Evolutionary conservation across 306 rosid species (phyloP).

Genomic region (Begonia fuchsioides): DNA sequence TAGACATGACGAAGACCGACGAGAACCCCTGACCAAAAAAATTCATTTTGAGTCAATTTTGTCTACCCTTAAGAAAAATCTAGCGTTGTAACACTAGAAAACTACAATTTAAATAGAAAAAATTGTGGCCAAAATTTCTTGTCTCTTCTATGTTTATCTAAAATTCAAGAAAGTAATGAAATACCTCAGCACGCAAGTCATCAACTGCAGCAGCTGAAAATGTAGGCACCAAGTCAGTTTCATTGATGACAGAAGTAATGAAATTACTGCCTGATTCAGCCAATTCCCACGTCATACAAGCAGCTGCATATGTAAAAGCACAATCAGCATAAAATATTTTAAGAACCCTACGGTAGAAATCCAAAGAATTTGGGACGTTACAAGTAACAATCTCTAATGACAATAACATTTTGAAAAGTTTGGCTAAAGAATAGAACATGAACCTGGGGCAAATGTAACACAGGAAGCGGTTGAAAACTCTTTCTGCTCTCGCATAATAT

Average conservation of each 20-base stretch:
- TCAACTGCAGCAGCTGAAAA: constrained; percentile 95
- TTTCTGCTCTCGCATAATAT: constrained; percentile 74
- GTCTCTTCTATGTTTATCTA: too few relatives aligned
- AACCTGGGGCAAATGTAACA: constrained; percentile 94
- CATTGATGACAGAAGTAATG: constrained; percentile 80
- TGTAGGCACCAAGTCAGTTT: constrained; percentile 92
- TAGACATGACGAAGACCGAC: too few relatives aligned
- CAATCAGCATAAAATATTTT: not conserved
- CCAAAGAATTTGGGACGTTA: not conserved
- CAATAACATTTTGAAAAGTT: too few relatives aligned
- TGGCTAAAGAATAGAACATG: constrained; percentile 4
- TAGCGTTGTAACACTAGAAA: too few relatives aligned
- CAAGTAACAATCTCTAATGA: too few relatives aligned
- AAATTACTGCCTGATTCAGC: constrained; percentile 72
- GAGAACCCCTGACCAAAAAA: too few relatives aligned
- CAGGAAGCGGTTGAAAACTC: constrained; percentile 59
- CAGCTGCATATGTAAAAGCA: constrained; percentile 45
- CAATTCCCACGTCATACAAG: constrained; percentile 98
- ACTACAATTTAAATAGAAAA: too few relatives aligned
- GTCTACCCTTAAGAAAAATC: too few relatives aligned
- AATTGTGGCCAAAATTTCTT: too few relatives aligned
- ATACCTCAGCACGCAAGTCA: constrained; percentile 78
- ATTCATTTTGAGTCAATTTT: too few relatives aligned
- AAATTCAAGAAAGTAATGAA: too few relatives aligned
- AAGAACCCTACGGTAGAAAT: constrained; percentile 13